Evolutionary conservation across 345 rosid genomes (phyloP), one percentile per base, ranked within the genome.

Genomic region (Nasturtium officinale): DNA sequence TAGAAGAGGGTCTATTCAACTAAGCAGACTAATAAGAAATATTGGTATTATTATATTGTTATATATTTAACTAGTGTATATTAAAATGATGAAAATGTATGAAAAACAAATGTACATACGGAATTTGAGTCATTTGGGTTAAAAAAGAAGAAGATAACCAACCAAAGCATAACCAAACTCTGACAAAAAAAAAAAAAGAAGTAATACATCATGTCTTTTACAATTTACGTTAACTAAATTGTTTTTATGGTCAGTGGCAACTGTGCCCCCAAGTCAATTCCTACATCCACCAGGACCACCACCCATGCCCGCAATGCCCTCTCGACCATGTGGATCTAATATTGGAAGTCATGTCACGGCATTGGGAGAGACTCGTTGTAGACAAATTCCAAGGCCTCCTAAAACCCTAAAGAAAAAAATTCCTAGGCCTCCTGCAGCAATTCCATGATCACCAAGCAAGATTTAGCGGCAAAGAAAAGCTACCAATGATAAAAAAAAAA

Each of bases 321-420:
- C 59, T 53, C 59, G 11, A 28, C 59, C 35, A 53, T 53, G 59
- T 53, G 35, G 59, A 53, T 26, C 59, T 13, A 53, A 53, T 26
- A 53, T 53, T n/a, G 59, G 59, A 6, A 53, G 11, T 53, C 59
- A 53, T 3, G 20, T 53, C 16, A 53, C 59, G 11, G 59, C 11
- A 53, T 3, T 53, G 0, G 1, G 9, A 15, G 59, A 53, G 5
- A 53, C 8, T 0, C 33, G 8, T 53, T 53, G 58, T 15, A 53
- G 58, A 53, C 5, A 26, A 53, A 53, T 26, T 26, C 59, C 59
- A 53, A 53, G 30, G 20, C 59, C 58, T 26, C 18, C n/a, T 26
- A 53, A 26, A 6, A 26, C 58, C 35, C 29, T 25, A 53, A 52
- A 52, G 33, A 53, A 53, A 7, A 53, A 1, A 2, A 26, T 3